Conservation (phyloP, 2,329 filamentous ascomycete species). For the Penicillium janthinellum region DNA sequence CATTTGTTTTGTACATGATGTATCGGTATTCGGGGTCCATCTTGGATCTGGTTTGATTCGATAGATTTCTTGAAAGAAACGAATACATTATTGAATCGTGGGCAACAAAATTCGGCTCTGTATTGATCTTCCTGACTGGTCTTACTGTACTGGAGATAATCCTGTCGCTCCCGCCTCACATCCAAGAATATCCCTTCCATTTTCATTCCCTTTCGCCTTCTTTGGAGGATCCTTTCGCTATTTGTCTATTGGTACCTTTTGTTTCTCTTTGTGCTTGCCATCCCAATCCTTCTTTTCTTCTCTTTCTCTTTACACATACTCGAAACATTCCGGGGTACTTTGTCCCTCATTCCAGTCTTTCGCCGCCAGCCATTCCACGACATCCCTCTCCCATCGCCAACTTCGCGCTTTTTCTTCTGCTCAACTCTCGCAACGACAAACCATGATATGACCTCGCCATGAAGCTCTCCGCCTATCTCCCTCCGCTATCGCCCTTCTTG, state of each 20-base stretch:
- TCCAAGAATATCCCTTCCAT: constrained; percentile 4
- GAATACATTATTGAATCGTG: neutral
- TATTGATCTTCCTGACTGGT: neutral
- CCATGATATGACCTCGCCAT: constrained; percentile 27
- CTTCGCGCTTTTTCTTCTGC: neutral
- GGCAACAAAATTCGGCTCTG: neutral
- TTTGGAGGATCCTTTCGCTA: neutral
- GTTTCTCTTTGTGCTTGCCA: neutral
- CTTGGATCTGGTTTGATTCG: neutral
- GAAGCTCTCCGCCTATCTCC: constrained; percentile 22
- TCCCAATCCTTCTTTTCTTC: neutral
- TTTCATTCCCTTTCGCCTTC: neutral
- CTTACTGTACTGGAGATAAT: neutral
- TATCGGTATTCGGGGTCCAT: neutral
- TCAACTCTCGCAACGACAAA: constrained; percentile 3
- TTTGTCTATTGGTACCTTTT: neutral
- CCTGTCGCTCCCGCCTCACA: neutral
- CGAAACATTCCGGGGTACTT: constrained; percentile 10
- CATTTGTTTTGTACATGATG: neutral
- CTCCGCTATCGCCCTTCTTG: constrained; percentile 27
- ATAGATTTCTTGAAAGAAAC: neutral
- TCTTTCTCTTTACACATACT: neutral
- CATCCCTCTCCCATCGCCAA: constrained; percentile 5
- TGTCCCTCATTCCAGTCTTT: constrained; percentile 11
- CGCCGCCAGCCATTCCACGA: constrained; percentile 3